Conservation (phyloP, 169 alveolate genomes). For the Plasmodium falciparum region DNA sequence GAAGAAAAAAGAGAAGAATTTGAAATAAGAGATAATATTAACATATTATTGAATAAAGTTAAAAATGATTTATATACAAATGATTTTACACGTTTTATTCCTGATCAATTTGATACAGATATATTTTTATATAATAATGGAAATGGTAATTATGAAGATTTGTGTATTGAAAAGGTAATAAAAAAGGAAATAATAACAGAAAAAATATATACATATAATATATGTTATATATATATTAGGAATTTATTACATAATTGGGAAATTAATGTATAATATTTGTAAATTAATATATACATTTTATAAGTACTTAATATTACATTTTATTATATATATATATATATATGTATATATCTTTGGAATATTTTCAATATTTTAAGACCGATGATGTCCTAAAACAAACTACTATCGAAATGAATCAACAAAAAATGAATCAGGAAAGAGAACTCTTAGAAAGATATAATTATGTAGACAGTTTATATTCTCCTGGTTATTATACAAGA, state of each 20-base stretch:
- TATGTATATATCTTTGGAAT: not conserved
- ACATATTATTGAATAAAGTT: slow-evolving; percentile 25
- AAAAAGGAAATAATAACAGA: not conserved
- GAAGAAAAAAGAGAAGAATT: slow-evolving; percentile 24
- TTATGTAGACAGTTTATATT: slow-evolving; percentile 44
- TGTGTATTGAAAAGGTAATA: slow-evolving; percentile 13
- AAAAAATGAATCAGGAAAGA: slow-evolving; percentile 40
- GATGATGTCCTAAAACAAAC: slow-evolving; percentile 17
- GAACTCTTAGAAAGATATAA: slow-evolving; percentile 35
- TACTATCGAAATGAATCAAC: slow-evolving; percentile 17
- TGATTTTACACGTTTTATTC: slow-evolving; percentile 33
- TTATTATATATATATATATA: not conserved
- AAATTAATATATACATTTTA: too few species aligned
- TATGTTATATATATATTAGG: not conserved
- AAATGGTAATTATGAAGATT: slow-evolving; percentile 14
- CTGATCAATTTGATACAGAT: slow-evolving; percentile 42
- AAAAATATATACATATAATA: not conserved
- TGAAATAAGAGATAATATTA: slow-evolving; percentile 20
- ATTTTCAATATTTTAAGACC: slow-evolving; percentile 27
- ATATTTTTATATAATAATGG: slow-evolving; percentile 15
- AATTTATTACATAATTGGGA: too few species aligned
- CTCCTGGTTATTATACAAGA: slow-evolving; percentile 56
- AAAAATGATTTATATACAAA: slow-evolving; percentile 22
- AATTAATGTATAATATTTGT: too few species aligned
- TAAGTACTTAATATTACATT: too few species aligned